phyloP scores from a whole-genome alignment of 2,329 filamentous ascomycete genomes.

The Aspergillus ochraceus region DNA sequence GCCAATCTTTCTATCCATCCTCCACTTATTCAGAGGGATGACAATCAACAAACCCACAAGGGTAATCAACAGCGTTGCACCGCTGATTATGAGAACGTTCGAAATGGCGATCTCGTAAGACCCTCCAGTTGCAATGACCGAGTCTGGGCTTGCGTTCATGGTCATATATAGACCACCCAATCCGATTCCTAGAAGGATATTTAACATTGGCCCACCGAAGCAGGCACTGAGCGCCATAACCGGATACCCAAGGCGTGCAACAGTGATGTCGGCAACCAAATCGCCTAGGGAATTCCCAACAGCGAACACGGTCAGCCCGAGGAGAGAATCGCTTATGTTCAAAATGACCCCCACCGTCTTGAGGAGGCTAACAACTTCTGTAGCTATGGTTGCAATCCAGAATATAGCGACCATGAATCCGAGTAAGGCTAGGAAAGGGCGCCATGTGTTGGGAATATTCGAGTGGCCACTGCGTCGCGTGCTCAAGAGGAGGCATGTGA shows the following conservation, averaged over 20 bases:
- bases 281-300: conserved; percentile 95
- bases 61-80: conserved; percentile 78
- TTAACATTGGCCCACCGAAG: conserved; percentile 97
- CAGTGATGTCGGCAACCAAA: conserved; percentile 89
- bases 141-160: conserved; percentile 50
- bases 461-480: conserved; percentile 56
- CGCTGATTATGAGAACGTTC: conserved; percentile 80
- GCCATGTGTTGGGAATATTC: conserved; percentile 66
- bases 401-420: conserved; percentile 90
- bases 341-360: conserved; percentile 91
- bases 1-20: conserved; percentile 79
- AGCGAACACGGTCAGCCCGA: conserved; percentile 93
- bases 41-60: conserved; percentile 74
- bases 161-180: conserved; percentile 87
- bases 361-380: conserved; percentile 91
- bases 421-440: conserved; percentile 78
- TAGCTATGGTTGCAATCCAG: conserved; percentile 95
- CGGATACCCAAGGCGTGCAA: conserved; percentile 88
- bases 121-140: conserved; percentile 29
- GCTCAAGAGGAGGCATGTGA: conserved; percentile 66
- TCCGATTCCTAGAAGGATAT: conserved; percentile 94
- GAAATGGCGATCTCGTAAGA: conserved; percentile 83
- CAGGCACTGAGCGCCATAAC: conserved; percentile 95
- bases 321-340: conserved; percentile 89
- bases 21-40: conserved; percentile 84